Evolutionary conservation across 495 filamentous ascomycete species (phyloP).

Genomic region (Lophiostoma macrostomum): DNA sequence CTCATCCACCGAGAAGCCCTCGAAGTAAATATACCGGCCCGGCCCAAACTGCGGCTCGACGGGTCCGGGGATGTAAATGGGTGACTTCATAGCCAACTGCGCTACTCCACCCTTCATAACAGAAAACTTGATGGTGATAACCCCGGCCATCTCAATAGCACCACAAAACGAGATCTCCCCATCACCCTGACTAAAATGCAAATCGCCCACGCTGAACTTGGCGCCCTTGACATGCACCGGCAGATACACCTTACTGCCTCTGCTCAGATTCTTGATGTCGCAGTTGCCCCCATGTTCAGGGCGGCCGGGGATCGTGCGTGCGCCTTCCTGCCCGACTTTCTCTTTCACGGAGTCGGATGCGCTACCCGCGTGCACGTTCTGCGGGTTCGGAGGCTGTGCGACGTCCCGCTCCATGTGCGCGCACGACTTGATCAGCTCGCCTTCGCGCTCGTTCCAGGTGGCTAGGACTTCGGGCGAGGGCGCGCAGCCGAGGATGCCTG

Average conservation of each 20-base stretch:
- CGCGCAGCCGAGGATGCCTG: slow-evolving; percentile 88
- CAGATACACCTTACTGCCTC: slow-evolving; percentile 85
- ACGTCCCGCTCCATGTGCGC: slow-evolving; percentile 68
- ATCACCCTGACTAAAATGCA: slow-evolving; percentile 89
- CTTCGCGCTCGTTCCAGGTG: slow-evolving; percentile 79
- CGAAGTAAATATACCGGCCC: slow-evolving; percentile 83
- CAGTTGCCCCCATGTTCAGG: slow-evolving; percentile 61
- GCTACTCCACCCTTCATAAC: slow-evolving; percentile 82
- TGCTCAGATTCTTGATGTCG: slow-evolving; percentile 87
- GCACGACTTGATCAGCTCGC: slow-evolving; percentile 68
- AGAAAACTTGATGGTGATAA: slow-evolving; percentile 87
- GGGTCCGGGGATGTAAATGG: slow-evolving; percentile 85
- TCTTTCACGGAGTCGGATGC: slow-evolving; percentile 59
- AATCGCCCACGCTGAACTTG: slow-evolving; percentile 88
- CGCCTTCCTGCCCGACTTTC: slow-evolving; percentile 83
- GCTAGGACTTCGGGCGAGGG: slow-evolving; percentile 67
- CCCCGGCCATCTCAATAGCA: slow-evolving; percentile 93
- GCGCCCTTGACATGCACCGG: slow-evolving; percentile 83
- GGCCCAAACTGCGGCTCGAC: slow-evolving; percentile 91
- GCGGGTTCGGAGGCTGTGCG: slow-evolving; percentile 71
- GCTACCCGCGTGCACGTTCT: slow-evolving; percentile 68
- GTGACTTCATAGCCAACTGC: slow-evolving; percentile 75
- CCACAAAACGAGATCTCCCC: slow-evolving; percentile 96
- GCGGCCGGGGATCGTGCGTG: slow-evolving; percentile 78
- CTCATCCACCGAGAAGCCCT: slow-evolving; percentile 92